Conservation (phyloP, 345 rosid genomes). For the Hibiscus mutabilis region DNA sequence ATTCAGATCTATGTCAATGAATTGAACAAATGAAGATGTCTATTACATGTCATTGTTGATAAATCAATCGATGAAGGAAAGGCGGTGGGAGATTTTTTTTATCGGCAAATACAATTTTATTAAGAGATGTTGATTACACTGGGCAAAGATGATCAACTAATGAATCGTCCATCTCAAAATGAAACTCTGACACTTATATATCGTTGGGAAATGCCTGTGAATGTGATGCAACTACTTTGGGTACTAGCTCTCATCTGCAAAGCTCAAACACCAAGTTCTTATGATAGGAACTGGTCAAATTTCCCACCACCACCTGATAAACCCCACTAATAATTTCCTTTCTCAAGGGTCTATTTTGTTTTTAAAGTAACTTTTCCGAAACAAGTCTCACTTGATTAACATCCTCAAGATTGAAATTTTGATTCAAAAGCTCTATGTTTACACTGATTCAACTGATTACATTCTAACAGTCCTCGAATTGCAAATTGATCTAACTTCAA, state of each 20-base stretch:
- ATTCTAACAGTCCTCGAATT: too few species aligned
- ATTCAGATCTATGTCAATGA: too few species aligned
- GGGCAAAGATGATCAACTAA: neutral
- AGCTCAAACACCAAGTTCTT: neutral
- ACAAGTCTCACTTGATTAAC: neutral
- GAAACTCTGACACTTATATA: neutral
- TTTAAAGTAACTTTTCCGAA: neutral
- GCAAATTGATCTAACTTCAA: too few species aligned
- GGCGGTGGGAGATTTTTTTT: neutral
- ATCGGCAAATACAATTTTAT: too few species aligned
- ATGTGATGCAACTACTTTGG: neutral
- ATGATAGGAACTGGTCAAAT: slow-evolving; percentile 7
- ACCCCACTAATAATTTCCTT: neutral
- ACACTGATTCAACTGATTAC: too few species aligned
- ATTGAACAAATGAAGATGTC: neutral
- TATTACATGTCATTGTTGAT: neutral
- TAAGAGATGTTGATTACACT: too few species aligned
- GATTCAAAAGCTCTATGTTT: too few species aligned
- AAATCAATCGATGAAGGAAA: neutral
- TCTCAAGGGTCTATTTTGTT: neutral
- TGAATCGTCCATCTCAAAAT: neutral
- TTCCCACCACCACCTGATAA: neutral
- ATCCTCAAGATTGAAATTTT: neutral
- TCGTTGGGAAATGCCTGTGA: neutral
- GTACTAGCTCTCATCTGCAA: too few species aligned